Evolutionary conservation across 148 eudicot genomes (phyloP).

Genomic region (Chenopodium suecicum): DNA sequence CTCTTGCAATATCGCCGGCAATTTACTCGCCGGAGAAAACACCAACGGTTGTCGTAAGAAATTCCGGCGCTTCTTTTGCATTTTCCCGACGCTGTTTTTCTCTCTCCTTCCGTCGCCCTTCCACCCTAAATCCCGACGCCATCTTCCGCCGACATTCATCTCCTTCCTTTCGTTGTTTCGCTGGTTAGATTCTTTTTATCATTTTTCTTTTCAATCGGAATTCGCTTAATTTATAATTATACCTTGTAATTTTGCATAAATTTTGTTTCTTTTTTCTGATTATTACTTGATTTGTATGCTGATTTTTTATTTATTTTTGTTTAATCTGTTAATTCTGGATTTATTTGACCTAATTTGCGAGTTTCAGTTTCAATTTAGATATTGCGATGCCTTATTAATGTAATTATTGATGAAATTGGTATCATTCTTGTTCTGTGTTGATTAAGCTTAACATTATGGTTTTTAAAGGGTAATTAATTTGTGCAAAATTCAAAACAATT

Average conservation of each 20-base stretch:
- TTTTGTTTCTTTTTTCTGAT: not conserved
- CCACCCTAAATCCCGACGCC: not conserved
- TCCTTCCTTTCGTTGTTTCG: constrained; percentile 31
- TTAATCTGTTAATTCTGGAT: not conserved
- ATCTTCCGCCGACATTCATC: not conserved
- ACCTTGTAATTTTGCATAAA: not conserved
- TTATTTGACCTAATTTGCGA: not conserved
- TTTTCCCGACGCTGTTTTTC: constrained; percentile 1
- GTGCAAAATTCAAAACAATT: too few species aligned
- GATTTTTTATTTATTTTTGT: not conserved
- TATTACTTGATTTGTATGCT: not conserved
- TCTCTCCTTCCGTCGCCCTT: not conserved
- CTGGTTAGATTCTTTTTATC: constrained; percentile 13
- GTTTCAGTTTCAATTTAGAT: too few species aligned
- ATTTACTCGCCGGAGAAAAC: constrained; percentile 1
- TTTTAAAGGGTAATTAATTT: too few species aligned
- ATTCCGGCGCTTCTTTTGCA: constrained; percentile 7
- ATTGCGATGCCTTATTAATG: too few species aligned
- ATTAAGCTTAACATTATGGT: too few species aligned
- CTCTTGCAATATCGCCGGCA: not conserved
- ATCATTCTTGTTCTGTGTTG: too few species aligned
- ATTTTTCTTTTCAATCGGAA: not conserved
- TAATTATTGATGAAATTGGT: too few species aligned
- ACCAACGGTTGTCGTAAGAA: not conserved
- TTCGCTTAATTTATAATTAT: too few species aligned